Evolutionary conservation across 1,139 yeast species (phyloP).

Genomic region (Debaryomycetaceae sp.): DNA sequence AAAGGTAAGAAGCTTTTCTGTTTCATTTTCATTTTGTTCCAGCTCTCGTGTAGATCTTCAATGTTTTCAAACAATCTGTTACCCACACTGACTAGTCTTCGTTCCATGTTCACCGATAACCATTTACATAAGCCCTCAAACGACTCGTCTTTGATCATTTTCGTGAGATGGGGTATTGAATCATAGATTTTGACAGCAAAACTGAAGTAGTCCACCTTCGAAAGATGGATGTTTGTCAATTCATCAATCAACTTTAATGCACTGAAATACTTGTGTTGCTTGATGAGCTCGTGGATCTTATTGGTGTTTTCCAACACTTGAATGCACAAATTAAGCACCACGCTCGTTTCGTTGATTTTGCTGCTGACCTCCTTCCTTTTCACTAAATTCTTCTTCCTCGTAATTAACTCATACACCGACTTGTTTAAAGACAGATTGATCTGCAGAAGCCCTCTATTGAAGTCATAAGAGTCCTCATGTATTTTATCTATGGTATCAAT

Average conservation of each 20-base stretch:
- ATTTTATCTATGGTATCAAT: conserved; percentile 59
- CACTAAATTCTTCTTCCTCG: conserved; percentile 53
- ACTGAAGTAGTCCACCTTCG: conserved; percentile 69
- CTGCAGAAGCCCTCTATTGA: conserved; percentile 50
- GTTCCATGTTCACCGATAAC: conserved; percentile 61
- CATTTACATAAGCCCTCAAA: conserved; percentile 70
- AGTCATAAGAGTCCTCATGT: conserved; percentile 48
- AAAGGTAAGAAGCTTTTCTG: conserved; percentile 48
- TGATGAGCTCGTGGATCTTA: conserved; percentile 77
- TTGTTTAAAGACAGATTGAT: conserved; percentile 53
- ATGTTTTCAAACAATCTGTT: conserved; percentile 54
- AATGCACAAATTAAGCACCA: conserved; percentile 63
- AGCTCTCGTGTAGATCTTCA: conserved; percentile 50
- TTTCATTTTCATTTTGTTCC: conserved; percentile 44
- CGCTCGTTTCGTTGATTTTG: conserved; percentile 62
- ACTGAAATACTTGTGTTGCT: conserved; percentile 72
- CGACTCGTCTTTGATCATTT: conserved; percentile 76
- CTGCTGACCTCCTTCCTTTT: conserved; percentile 55
- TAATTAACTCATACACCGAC: conserved; percentile 62
- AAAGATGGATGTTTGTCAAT: conserved; percentile 60
- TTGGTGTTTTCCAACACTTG: conserved; percentile 85
- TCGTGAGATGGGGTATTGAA: conserved; percentile 75
- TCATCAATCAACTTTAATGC: conserved; percentile 84
- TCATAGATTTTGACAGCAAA: conserved; percentile 70
- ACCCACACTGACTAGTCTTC: conserved; percentile 61